phyloP scores from a whole-genome alignment of 306 rosid genomes.

The Ormosia emarginata region DNA sequence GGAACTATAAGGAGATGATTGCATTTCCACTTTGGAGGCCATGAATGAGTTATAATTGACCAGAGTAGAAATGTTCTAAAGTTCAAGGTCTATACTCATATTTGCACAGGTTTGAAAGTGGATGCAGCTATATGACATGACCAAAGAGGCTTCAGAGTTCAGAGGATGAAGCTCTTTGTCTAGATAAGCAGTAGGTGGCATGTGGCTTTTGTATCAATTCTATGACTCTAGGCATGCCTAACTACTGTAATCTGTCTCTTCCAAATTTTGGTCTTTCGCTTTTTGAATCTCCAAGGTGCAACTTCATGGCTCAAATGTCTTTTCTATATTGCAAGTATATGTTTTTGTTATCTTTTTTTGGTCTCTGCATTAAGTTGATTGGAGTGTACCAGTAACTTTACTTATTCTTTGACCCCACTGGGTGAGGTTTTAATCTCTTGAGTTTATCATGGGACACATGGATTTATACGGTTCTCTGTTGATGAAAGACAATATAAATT shows the following conservation, averaged over 20 bases:
- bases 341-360: not conserved
- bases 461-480: conserved; percentile 2
- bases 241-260: not conserved
- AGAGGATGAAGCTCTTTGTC: not conserved
- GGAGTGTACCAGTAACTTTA: conserved; percentile 8
- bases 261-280: not conserved
- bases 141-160: not conserved
- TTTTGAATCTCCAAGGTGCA: conserved; percentile 18
- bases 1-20: conserved; percentile 39
- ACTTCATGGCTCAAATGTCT: not conserved
- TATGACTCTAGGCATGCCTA: not conserved
- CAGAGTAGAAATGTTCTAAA: not conserved
- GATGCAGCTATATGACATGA: not conserved
- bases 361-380: not conserved
- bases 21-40: conserved; percentile 58
- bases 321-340: not conserved
- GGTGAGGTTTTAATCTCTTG: not conserved
- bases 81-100: not conserved
- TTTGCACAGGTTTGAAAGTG: conserved; percentile 16
- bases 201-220: not conserved
- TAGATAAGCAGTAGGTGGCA: not conserved
- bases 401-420: not conserved
- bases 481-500: conserved; percentile 11
- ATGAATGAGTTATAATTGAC: conserved; percentile 16
- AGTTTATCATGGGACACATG: not conserved